These are phyloP conservation scores for Aspergillus persii DNA, from an alignment of 2,329 filamentous ascomycete genomes.

Conservation along the genomic window DNA sequence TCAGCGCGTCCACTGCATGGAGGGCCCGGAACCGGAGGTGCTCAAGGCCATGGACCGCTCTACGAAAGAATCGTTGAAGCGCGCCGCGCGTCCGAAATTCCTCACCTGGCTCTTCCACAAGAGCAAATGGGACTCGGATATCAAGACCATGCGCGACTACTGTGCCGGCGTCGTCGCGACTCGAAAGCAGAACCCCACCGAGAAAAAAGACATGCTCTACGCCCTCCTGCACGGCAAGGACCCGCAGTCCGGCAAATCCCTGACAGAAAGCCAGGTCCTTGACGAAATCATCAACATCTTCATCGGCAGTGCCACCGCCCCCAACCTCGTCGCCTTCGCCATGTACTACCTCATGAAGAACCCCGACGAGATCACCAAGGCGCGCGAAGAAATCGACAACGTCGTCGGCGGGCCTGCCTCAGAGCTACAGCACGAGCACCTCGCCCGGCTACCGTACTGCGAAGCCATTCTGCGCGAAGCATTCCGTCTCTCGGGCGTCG, in stretches of 20 bases:
- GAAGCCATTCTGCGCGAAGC: conserved; percentile 66
- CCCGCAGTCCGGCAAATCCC: conserved; percentile 57
- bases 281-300: conserved; percentile 70
- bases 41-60: conserved; percentile 55
- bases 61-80: conserved; percentile 57
- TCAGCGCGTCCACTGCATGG: conserved; percentile 49
- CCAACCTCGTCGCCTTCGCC: conserved; percentile 63
- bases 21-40: conserved; percentile 49
- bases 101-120: conserved; percentile 55
- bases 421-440: conserved; percentile 48
- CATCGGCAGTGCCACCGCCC: conserved; percentile 66
- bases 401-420: conserved; percentile 22
- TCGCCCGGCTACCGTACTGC: conserved; percentile 65
- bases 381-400: conserved; percentile 65
- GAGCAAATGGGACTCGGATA: conserved; percentile 55
- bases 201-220: conserved; percentile 61
- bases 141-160: conserved; percentile 54
- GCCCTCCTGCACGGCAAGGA: conserved; percentile 60
- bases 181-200: conserved; percentile 53
- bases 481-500: conserved; percentile 61
- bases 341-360: conserved; percentile 65
- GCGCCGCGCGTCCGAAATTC: conserved; percentile 52
- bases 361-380: conserved; percentile 58
- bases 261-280: conserved; percentile 61
- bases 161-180: conserved; percentile 58